Percentiles rank a stretch among this genome's conserved stretches.
phyloP scores from a whole-genome alignment of 441 rosid species.

The Populus tomentosa region DNA sequence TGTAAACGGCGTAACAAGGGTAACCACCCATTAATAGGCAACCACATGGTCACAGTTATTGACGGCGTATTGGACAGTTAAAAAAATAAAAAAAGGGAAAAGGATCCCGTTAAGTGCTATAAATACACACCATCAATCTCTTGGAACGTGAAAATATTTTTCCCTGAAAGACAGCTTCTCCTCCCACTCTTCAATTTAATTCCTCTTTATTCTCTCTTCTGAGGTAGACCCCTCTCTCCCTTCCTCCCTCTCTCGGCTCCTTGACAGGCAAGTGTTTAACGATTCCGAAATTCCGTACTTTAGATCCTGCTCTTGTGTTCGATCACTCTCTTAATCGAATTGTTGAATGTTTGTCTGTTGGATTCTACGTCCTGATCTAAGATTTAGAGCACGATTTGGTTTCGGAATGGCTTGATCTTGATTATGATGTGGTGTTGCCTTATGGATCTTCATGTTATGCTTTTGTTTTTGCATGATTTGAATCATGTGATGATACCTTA shows the following conservation, averaged over 20 bases:
- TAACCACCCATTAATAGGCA: background rate
- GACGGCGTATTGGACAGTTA: constrained; percentile 23
- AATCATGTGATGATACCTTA: constrained; percentile 11
- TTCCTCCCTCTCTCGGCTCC: constrained; percentile 1
- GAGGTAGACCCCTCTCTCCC: constrained; percentile 8
- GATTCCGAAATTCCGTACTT: background rate
- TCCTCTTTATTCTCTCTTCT: constrained; percentile 7
- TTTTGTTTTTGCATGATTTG: constrained; percentile 3
- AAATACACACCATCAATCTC: constrained; percentile 12
- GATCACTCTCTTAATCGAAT: background rate
- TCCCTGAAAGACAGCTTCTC: constrained; percentile 19
- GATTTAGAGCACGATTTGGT: constrained; percentile 7
- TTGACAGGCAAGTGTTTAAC: background rate
- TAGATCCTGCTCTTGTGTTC: constrained; percentile 2
- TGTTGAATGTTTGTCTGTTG: constrained; percentile 2
- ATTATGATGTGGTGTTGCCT: background rate
- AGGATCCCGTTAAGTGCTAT: constrained; percentile 19
- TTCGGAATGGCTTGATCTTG: constrained; percentile 23
- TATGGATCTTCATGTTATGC: background rate
- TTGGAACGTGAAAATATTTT: constrained; percentile 3
- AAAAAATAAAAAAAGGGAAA: background rate
- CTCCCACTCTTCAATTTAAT: background rate
- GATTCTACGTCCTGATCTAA: constrained; percentile 20
- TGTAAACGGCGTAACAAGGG: constrained; percentile 8
- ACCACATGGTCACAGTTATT: background rate